These are phyloP conservation scores for Claviceps quebecensis DNA, from an alignment of 2,329 filamentous ascomycete species.

Conservation along the genomic window DNA sequence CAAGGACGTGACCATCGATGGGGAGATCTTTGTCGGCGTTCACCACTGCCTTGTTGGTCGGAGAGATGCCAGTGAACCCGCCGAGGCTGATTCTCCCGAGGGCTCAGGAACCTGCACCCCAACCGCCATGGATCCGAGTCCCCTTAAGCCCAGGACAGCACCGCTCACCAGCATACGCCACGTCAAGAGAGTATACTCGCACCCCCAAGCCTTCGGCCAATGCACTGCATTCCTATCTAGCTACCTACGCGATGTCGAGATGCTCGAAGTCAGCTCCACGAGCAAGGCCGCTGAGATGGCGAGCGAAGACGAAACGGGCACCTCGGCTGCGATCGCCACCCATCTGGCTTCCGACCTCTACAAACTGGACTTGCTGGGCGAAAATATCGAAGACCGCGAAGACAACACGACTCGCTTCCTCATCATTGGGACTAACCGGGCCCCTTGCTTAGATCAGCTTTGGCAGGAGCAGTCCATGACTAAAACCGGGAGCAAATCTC, in stretches of 20 bases:
- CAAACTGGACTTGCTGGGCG: constrained; percentile 54
- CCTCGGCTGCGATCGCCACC: constrained; percentile 65
- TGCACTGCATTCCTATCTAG: constrained; percentile 61
- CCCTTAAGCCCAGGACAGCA: constrained; percentile 28
- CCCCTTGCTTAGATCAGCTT: constrained; percentile 13
- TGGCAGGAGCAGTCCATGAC: constrained; percentile 14
- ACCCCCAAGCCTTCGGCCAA: constrained; percentile 92
- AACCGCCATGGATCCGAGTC: constrained; percentile 30
- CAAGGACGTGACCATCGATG: constrained; percentile 59
- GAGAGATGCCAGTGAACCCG: constrained; percentile 13
- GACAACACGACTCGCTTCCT: constrained; percentile 75
- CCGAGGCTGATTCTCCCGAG: constrained; percentile 17
- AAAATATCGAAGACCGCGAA: constrained; percentile 55
- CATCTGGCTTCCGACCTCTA: constrained; percentile 56
- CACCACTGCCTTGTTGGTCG: constrained; percentile 72
- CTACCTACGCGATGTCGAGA: constrained; percentile 60
- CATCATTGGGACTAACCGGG: constrained; percentile 35
- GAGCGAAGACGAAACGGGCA: constrained; percentile 39
- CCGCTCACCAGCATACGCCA: constrained; percentile 40
- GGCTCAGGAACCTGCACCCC: constrained; percentile 35
- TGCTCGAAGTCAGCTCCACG: constrained; percentile 73
- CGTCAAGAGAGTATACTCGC: constrained; percentile 71
- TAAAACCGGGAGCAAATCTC: constrained; percentile 43
- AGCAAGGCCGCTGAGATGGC: constrained; percentile 73
- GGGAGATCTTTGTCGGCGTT: constrained; percentile 75